These are phyloP conservation scores for Colletotrichum sublineola DNA, from an alignment of 2,329 filamentous ascomycete species.

Conservation along the genomic window DNA sequence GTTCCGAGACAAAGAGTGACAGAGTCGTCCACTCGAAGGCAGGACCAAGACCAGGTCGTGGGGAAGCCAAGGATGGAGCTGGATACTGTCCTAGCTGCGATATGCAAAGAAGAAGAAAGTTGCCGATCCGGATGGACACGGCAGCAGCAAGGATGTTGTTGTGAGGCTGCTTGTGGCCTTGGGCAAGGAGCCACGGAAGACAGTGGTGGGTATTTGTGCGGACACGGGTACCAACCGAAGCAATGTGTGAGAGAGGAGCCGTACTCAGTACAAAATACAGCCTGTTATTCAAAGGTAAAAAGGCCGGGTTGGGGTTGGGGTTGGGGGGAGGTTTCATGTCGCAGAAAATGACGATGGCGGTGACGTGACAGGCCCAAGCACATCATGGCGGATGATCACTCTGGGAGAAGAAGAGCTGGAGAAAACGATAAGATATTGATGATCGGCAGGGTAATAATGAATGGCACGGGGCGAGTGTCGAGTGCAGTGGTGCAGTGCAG, in stretches of 20 bases:
- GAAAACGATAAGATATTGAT: not conserved
- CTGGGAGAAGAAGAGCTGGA: not conserved
- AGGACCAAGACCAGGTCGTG: slow-evolving; percentile 14
- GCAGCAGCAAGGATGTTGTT: slow-evolving; percentile 17
- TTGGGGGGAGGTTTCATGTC: slow-evolving; percentile 14
- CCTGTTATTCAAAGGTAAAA: not conserved
- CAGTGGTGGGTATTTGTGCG: not conserved
- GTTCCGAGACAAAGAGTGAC: slow-evolving; percentile 30
- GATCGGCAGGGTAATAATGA: not conserved
- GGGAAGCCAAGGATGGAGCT: slow-evolving; percentile 27
- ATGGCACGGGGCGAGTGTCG: not conserved
- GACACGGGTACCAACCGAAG: not conserved
- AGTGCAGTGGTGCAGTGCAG: too few species aligned
- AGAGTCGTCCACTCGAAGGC: slow-evolving; percentile 16
- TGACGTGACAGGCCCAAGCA: slow-evolving; percentile 29
- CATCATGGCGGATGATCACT: not conserved
- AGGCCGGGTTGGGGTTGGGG: not conserved
- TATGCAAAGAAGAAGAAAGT: slow-evolving; percentile 28
- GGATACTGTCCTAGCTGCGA: slow-evolving; percentile 4
- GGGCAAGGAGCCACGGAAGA: not conserved
- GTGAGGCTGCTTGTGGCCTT: slow-evolving; percentile 4
- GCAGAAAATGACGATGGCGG: slow-evolving; percentile 29
- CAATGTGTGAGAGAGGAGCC: not conserved
- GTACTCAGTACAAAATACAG: not conserved
- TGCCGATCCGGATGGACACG: slow-evolving; percentile 6